Conservation (phyloP, 345 rosid species). For the Camelina neglecta region DNA sequence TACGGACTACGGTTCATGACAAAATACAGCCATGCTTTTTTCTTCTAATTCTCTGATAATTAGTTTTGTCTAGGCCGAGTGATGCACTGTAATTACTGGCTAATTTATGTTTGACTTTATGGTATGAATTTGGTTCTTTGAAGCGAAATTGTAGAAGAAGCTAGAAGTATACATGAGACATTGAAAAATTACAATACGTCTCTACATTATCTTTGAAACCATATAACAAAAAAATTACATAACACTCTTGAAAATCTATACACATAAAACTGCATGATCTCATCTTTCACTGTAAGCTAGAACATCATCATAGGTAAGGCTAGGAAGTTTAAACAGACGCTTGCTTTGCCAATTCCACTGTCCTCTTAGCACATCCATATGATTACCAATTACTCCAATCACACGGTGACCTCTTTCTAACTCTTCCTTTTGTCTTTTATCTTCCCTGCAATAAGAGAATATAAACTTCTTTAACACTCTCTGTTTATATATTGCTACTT, state of each 20-base stretch:
- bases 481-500: background rate
- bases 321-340: slow-evolving; percentile 74
- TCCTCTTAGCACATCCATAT: slow-evolving; percentile 70
- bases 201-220: slow-evolving; percentile 3
- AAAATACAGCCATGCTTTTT: background rate
- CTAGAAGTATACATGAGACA: background rate
- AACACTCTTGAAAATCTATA: slow-evolving; percentile 20
- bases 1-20: background rate
- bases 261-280: slow-evolving; percentile 19
- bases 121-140: background rate
- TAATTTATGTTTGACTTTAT: background rate
- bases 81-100: background rate
- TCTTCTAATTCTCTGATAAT: background rate
- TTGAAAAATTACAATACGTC: background rate
- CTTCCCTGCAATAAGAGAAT: slow-evolving; percentile 49
- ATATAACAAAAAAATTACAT: background rate
- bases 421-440: slow-evolving; percentile 44
- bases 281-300: slow-evolving; percentile 38
- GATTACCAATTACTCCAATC: slow-evolving; percentile 60
- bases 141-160: background rate
- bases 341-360: slow-evolving; percentile 45
- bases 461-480: background rate
- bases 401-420: slow-evolving; percentile 51
- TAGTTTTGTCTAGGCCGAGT: background rate
- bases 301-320: slow-evolving; percentile 46